Percentiles rank a stretch among this genome's conserved stretches.
Conservation (phyloP, 1,139 yeast genomes). For the Yamadazyma atlantica region DNA sequence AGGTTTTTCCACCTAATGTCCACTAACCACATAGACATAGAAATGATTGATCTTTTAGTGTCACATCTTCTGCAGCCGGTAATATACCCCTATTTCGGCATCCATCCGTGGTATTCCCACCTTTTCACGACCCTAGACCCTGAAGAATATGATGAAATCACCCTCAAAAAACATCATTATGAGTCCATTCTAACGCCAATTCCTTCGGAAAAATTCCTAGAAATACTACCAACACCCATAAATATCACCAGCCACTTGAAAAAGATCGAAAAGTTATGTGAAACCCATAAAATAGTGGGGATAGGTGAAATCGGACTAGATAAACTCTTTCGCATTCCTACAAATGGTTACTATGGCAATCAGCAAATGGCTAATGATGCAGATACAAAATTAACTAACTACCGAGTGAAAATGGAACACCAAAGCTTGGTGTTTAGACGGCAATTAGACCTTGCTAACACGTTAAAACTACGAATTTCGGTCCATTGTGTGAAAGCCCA, state of each 20-base stretch:
- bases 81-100: constrained; percentile 68
- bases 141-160: constrained; percentile 7
- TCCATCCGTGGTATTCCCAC: constrained; percentile 92
- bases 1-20: constrained; percentile 49
- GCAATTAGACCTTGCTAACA: constrained; percentile 57
- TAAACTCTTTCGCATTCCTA: constrained; percentile 68
- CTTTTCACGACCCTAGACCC: constrained; percentile 35
- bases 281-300: constrained; percentile 21
- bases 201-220: constrained; percentile 42
- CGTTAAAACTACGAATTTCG: constrained; percentile 55
- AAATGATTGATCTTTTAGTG: constrained; percentile 31
- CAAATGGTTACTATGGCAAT: constrained; percentile 54
- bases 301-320: constrained; percentile 95
- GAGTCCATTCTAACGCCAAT: constrained; percentile 43
- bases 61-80: constrained; percentile 19
- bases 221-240: constrained; percentile 62
- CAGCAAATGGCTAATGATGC: constrained; percentile 13
- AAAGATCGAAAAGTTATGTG: constrained; percentile 21
- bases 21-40: constrained; percentile 53
- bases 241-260: constrained; percentile 38
- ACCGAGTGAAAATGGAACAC: constrained; percentile 60
- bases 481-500: constrained; percentile 85
- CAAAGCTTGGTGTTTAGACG: constrained; percentile 53
- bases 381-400: constrained; percentile 34
- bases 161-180: constrained; percentile 54